Percentiles rank a stretch among this genome's conserved stretches.
Conservation (phyloP, 1,284 basidiomycete genomes). For the Microbotryum lychnidis-dioicae region DNA sequence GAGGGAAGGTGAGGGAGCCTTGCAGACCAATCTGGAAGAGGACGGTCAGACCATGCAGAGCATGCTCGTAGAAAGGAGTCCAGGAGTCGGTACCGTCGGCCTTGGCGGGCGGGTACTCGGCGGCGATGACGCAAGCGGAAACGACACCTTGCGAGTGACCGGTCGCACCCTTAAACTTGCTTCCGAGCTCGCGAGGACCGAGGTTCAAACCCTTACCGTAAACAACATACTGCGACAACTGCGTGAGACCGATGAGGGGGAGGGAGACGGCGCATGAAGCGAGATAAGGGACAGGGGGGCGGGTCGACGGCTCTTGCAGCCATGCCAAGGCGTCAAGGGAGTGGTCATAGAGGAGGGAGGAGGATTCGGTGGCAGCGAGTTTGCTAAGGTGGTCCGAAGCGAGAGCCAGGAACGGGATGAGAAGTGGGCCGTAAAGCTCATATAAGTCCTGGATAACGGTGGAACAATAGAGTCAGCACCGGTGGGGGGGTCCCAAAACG, state of each 20-base stretch:
- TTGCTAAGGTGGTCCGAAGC: constrained; percentile 53
- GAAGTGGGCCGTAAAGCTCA: constrained; percentile 77
- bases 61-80: constrained; percentile 63
- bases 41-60: constrained; percentile 76
- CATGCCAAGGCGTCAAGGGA: constrained; percentile 77
- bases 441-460: constrained; percentile 58
- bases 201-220: constrained; percentile 26
- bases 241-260: constrained; percentile 90
- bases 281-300: constrained; percentile 77
- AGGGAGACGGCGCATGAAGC: constrained; percentile 92
- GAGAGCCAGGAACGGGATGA: constrained; percentile 59
- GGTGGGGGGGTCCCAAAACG: background rate
- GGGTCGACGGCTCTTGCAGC: constrained; percentile 62
- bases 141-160: constrained; percentile 96
- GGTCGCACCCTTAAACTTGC: constrained; percentile 72
- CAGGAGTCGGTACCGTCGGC: constrained; percentile 48
- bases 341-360: constrained; percentile 52
- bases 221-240: constrained; percentile 85
- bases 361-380: constrained; percentile 42
- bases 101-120: constrained; percentile 18
- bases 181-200: constrained; percentile 65
- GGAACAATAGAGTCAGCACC: too few species aligned
- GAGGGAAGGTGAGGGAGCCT: constrained; percentile 66
- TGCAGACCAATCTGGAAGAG: constrained; percentile 85
- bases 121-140: constrained; percentile 75